A percentile compares a stretch with the other conserved stretches of the same genome.
Evolutionary conservation across 805 yeast species (phyloP).

Genomic region (Ogataea pilisensis): DNA sequence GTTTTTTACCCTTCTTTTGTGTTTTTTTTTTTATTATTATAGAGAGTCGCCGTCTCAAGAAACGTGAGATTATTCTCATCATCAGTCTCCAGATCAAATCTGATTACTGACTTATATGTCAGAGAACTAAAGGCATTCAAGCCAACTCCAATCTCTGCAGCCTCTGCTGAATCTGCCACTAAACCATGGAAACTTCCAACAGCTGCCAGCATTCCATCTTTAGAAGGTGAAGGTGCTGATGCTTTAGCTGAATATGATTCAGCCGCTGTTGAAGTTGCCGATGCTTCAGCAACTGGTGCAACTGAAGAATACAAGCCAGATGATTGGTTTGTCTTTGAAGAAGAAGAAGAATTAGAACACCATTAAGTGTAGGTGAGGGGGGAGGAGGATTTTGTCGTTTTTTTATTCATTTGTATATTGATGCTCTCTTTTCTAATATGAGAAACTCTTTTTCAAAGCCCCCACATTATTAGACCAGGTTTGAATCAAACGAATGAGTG

Average conservation of each 20-base stretch:
- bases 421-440: not conserved
- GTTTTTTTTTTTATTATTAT: not conserved
- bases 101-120: conserved; percentile 80
- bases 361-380: conserved; percentile 33
- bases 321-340: conserved; percentile 81
- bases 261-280: conserved; percentile 69
- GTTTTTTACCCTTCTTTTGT: no score
- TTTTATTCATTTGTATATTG: not conserved
- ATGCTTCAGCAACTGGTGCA: conserved; percentile 42
- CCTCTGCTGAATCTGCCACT: conserved; percentile 74
- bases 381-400: no score
- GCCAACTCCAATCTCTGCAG: conserved; percentile 69
- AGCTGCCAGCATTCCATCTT: conserved; percentile 69
- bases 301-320: conserved; percentile 46
- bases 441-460: no score
- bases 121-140: conserved; percentile 85
- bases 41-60: conserved; percentile 21
- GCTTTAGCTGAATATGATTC: conserved; percentile 67
- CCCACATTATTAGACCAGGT: no score
- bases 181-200: conserved; percentile 80
- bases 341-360: conserved; percentile 49
- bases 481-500: no score
- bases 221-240: conserved; percentile 63
- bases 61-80: conserved; percentile 27
- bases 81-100: conserved; percentile 37